These are phyloP conservation scores for Backusella tuberculispora DNA, from an alignment of 192 early-diverging fungal species.

Conservation along the genomic window DNA sequence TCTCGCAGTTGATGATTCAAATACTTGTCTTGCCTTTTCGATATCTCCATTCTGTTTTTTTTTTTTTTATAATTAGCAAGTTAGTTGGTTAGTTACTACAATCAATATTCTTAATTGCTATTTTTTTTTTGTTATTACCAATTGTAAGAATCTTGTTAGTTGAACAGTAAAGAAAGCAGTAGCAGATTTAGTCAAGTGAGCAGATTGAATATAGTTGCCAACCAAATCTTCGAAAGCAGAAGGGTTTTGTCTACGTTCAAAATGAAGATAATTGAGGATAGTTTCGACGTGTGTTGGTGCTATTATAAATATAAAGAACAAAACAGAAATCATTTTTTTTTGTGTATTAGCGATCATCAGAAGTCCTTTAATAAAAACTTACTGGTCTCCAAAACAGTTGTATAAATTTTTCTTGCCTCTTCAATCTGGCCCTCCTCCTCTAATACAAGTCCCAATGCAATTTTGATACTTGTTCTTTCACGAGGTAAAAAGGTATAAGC, in stretches of 20 bases:
- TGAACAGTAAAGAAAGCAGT: conserved; percentile 52
- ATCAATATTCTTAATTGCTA: too few species aligned
- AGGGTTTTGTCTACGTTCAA: conserved; percentile 61
- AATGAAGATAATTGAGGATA: conserved; percentile 62
- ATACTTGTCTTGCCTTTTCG: conserved; percentile 19
- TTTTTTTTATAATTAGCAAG: too few species aligned
- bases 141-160: background rate
- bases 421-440: conserved; percentile 62
- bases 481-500: conserved; percentile 56
- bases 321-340: background rate
- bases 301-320: conserved; percentile 27
- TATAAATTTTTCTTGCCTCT: conserved; percentile 63
- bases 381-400: conserved; percentile 57
- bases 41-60: background rate
- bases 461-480: conserved; percentile 58
- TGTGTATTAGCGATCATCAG: background rate
- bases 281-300: conserved; percentile 72
- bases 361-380: conserved; percentile 24
- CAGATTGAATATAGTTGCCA: conserved; percentile 42
- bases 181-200: conserved; percentile 48
- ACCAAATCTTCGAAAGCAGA: conserved; percentile 46
- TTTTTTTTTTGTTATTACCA: too few species aligned
- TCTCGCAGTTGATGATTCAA: background rate
- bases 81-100: too few species aligned
- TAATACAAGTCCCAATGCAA: conserved; percentile 64